Base-by-base conservation (phyloP, 1,284 basidiomycete genomes). In the Irpex sp. region DNA sequence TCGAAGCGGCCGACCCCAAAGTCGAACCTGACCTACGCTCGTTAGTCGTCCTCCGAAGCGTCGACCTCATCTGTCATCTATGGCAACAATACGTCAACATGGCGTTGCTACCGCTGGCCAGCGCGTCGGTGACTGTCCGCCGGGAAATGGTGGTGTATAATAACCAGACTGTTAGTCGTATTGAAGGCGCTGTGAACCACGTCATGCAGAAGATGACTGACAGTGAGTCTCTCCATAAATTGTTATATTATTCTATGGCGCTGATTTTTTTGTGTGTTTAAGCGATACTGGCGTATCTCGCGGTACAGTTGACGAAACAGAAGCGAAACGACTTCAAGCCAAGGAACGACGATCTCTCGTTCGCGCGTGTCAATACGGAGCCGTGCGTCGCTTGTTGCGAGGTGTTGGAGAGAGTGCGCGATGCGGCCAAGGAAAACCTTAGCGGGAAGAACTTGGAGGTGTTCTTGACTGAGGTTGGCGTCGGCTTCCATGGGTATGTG, bases 271-370 rank as follows among this genome's bases (percentile, higher is more conserved):
- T n/a, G 28, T 4, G 35, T 5, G 10, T 59, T 12, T 61, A 63
- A 93, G 90, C 80, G 0, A 82, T 92, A 61, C 72, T 93, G 58
- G 73, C 80, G 21, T 93, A 89, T 86, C 75, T 94, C 12, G 80
- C 85, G 6, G 67, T 79, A 1, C 87, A 92, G 63, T 84, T 99
- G 42, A 83, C 85, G 16, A 97, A 95, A 74, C 97, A 99, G 73
- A 98, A 98, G 80, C 91, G 90, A 71, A 92, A 88, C 56, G 97
- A 99, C 72, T 99, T 97, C 79, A 96, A 96, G 73, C 97, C 97
- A 6, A 87, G 91, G 59, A 96, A 97, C 68, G 96, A 99, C 70
- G 95, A 98, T 67, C 74, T 96, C 28, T 95, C 94, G 0, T 98
- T 99, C 73, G 91, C 94, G 1, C 80, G 94, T 23, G 94, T 94